Evolutionary conservation across 495 filamentous ascomycete genomes (phyloP).

Genomic region (Margaritispora aquatica): DNA sequence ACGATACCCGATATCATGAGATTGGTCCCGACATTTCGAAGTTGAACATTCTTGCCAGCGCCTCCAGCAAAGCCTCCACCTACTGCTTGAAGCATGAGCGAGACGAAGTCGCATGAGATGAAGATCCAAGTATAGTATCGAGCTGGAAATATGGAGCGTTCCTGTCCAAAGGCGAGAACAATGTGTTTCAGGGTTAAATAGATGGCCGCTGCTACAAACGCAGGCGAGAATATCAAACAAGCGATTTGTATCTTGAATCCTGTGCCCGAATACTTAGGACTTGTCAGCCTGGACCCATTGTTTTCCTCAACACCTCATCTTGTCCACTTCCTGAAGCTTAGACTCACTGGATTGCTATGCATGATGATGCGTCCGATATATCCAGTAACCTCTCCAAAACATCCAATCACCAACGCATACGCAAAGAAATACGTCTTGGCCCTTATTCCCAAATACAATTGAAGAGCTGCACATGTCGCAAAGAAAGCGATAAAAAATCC

Average conservation of each 20-base stretch:
- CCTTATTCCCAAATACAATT: slow-evolving; percentile 33
- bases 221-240: slow-evolving; percentile 54
- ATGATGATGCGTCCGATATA: slow-evolving; percentile 17
- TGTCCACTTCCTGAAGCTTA: background rate
- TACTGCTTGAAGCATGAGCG: slow-evolving; percentile 56
- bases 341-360: slow-evolving; percentile 11
- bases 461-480: slow-evolving; percentile 29
- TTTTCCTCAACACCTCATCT: slow-evolving; percentile 22
- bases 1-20: slow-evolving; percentile 68
- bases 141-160: slow-evolving; percentile 49
- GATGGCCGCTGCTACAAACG: slow-evolving; percentile 55
- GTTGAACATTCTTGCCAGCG: slow-evolving; percentile 32
- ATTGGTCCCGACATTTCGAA: slow-evolving; percentile 45
- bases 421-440: slow-evolving; percentile 33
- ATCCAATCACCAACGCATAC: slow-evolving; percentile 34
- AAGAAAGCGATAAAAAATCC: slow-evolving; percentile 39
- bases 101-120: slow-evolving; percentile 59
- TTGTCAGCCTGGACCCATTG: slow-evolving; percentile 26
- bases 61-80: slow-evolving; percentile 56
- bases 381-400: slow-evolving; percentile 37
- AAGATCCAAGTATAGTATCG: slow-evolving; percentile 61
- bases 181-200: slow-evolving; percentile 66
- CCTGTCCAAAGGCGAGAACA: slow-evolving; percentile 46
- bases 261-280: slow-evolving; percentile 29
- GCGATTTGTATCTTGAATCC: slow-evolving; percentile 50